These are phyloP conservation scores for Gossypium lobatum DNA, from an alignment of 441 rosid species.

Conservation along the genomic window DNA sequence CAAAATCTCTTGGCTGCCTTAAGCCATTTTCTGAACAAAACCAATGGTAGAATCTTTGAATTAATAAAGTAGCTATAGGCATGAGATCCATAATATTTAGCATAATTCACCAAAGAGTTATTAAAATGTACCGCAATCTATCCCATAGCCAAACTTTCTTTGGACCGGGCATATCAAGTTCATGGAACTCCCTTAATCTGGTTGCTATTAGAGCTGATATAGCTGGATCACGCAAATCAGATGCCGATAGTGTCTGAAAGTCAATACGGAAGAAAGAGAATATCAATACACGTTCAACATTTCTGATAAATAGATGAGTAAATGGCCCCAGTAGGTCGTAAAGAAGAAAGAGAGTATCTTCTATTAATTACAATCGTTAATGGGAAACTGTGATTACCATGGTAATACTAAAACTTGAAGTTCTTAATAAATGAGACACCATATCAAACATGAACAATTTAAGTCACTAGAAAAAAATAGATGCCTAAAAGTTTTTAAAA, in stretches of 20 bases:
- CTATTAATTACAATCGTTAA: not conserved
- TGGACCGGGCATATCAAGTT: slow-evolving; percentile 67
- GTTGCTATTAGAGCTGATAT: slow-evolving; percentile 71
- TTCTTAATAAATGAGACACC: not conserved
- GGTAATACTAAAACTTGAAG: not conserved
- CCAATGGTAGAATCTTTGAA: not conserved
- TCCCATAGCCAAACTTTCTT: slow-evolving; percentile 64
- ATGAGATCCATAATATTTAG: not conserved
- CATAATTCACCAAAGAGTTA: not conserved
- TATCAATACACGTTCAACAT: not conserved
- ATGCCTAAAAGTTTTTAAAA: not conserved
- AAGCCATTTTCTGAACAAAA: slow-evolving; percentile 66
- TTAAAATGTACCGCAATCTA: slow-evolving; percentile 47
- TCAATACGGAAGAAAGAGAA: slow-evolving; percentile 14
- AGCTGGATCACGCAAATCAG: slow-evolving; percentile 69
- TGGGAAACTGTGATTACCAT: not conserved
- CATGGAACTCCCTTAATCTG: slow-evolving; percentile 81
- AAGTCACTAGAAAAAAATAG: not conserved
- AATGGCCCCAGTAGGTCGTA: not conserved
- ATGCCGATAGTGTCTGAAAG: slow-evolving; percentile 75
- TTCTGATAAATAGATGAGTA: not conserved
- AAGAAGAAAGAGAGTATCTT: not conserved
- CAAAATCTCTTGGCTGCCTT: slow-evolving; percentile 48
- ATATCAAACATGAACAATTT: not conserved
- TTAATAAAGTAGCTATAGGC: not conserved